Percentiles rank a stretch among this genome's conserved stretches.
phyloP scores from a whole-genome alignment of 352 stramenopile genomes.

The Plasmopara viticola region DNA sequence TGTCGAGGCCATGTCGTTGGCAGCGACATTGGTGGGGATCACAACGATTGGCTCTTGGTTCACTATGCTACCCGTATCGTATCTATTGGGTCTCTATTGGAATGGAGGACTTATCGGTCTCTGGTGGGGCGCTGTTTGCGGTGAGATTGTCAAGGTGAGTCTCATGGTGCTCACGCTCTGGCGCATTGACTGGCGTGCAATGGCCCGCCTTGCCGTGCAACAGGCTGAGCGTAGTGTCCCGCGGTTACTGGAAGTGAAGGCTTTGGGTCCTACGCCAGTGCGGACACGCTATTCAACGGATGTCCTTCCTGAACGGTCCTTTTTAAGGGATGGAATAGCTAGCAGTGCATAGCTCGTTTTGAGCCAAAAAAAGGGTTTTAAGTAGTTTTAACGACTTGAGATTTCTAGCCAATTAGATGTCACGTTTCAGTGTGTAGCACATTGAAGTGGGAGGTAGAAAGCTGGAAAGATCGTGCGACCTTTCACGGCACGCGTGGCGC shows the following conservation, averaged over 20 bases:
- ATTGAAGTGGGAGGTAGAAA: neutral
- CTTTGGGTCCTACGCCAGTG: slow-evolving; percentile 40
- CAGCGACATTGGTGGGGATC: slow-evolving; percentile 58
- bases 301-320: too few relatives aligned
- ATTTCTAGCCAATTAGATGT: too few relatives aligned
- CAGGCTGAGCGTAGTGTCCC: slow-evolving; percentile 47
- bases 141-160: slow-evolving; percentile 67
- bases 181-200: slow-evolving; percentile 69
- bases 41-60: slow-evolving; percentile 64
- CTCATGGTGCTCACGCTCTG: slow-evolving; percentile 52
- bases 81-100: slow-evolving; percentile 49
- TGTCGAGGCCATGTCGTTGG: slow-evolving; percentile 77
- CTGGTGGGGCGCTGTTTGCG: slow-evolving; percentile 70
- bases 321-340: too few relatives aligned
- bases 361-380: too few relatives aligned
- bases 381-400: too few relatives aligned
- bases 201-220: slow-evolving; percentile 54
- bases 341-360: too few relatives aligned
- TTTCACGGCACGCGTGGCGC: neutral
- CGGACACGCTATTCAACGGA: slow-evolving; percentile 15
- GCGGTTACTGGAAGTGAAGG: slow-evolving; percentile 7
- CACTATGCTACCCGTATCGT: slow-evolving; percentile 62
- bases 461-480: slow-evolving; percentile 15
- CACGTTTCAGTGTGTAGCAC: slow-evolving; percentile 1
- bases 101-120: slow-evolving; percentile 46